These are phyloP conservation scores for Scedosporium aurantiacum DNA, from an alignment of 2,329 filamentous ascomycete species.

Conservation along the genomic window DNA sequence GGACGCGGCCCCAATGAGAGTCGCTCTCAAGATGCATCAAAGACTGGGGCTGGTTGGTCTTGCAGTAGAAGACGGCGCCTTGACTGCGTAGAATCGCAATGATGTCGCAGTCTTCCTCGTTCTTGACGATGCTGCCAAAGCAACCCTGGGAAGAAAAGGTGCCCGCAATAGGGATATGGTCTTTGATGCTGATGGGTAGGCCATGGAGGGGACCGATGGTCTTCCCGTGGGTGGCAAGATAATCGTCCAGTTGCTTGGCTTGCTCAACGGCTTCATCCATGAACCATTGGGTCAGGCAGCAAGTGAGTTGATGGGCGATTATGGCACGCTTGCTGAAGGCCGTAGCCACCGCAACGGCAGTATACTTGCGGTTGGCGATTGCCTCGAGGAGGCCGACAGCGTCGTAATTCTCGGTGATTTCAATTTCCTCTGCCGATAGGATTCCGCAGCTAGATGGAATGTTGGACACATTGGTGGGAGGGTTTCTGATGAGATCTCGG, in stretches of 20 bases:
- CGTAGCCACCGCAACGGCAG: slow-evolving; percentile 25
- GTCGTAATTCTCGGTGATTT: slow-evolving; percentile 36
- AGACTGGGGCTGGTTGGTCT: slow-evolving; percentile 48
- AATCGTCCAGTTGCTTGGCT: slow-evolving; percentile 27
- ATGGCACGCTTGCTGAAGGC: slow-evolving; percentile 45
- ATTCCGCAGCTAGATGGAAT: slow-evolving; percentile 30
- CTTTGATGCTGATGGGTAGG: slow-evolving; percentile 39
- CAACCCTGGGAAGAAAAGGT: slow-evolving; percentile 42
- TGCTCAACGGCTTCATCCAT: slow-evolving; percentile 35
- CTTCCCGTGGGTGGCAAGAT: slow-evolving; percentile 24
- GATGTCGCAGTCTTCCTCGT: slow-evolving; percentile 42
- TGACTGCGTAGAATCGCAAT: slow-evolving; percentile 40
- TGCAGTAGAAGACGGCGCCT: slow-evolving; percentile 45
- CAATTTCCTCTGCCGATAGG: slow-evolving; percentile 29
- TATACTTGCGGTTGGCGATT: slow-evolving; percentile 23
- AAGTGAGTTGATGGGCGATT: slow-evolving; percentile 47
- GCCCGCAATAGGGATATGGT: slow-evolving; percentile 46
- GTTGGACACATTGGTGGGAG: slow-evolving; percentile 11
- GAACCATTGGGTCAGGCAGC: slow-evolving; percentile 40
- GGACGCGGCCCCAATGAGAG: slow-evolving; percentile 50
- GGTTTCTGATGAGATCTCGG: slow-evolving; percentile 14
- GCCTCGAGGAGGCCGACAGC: slow-evolving; percentile 27
- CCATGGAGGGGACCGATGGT: slow-evolving; percentile 49
- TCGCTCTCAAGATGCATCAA: slow-evolving; percentile 60
- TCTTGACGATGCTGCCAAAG: slow-evolving; percentile 35